A percentile compares a stretch with the other conserved stretches of the same genome.
Conservation (phyloP, 2,329 filamentous ascomycete genomes). For the Whalleya microplaca region DNA sequence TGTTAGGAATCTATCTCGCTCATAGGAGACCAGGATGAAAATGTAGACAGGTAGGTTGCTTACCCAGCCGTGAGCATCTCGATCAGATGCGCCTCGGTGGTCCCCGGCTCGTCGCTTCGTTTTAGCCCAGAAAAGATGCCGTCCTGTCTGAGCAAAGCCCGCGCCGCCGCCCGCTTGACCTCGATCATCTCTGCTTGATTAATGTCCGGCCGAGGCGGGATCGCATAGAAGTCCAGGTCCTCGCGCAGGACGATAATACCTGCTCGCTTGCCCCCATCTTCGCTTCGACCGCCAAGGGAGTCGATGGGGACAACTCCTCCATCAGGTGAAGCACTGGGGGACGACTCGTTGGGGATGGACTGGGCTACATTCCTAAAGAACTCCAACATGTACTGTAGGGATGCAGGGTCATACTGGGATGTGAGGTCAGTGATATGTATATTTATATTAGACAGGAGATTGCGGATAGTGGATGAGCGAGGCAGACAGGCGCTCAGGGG, state of each 20-base stretch:
- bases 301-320: constrained; percentile 69
- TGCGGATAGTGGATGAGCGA: constrained; percentile 35
- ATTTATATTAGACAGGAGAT: constrained; percentile 43
- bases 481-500: constrained; percentile 20
- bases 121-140: constrained; percentile 96
- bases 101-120: constrained; percentile 93
- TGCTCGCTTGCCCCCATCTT: constrained; percentile 79
- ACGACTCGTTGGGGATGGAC: constrained; percentile 81
- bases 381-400: constrained; percentile 98
- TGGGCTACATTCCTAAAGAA: constrained; percentile 97
- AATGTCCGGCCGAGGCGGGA: constrained; percentile 85
- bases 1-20: constrained; percentile 17
- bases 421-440: constrained; percentile 48
- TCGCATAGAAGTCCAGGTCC: constrained; percentile 96
- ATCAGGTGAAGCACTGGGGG: constrained; percentile 67
- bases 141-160: constrained; percentile 82
- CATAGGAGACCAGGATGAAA: background rate
- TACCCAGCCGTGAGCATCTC: constrained; percentile 99
- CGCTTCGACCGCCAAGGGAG: constrained; percentile 61
- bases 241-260: constrained; percentile 97
- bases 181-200: constrained; percentile 90
- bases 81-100: constrained; percentile 96
- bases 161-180: constrained; percentile 89
- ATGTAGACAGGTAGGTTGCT: constrained; percentile 39
- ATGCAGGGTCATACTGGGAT: constrained; percentile 88